These are phyloP conservation scores for Phytophthora hibernalis DNA, from an alignment of 352 stramenopile species.

Conservation along the genomic window DNA sequence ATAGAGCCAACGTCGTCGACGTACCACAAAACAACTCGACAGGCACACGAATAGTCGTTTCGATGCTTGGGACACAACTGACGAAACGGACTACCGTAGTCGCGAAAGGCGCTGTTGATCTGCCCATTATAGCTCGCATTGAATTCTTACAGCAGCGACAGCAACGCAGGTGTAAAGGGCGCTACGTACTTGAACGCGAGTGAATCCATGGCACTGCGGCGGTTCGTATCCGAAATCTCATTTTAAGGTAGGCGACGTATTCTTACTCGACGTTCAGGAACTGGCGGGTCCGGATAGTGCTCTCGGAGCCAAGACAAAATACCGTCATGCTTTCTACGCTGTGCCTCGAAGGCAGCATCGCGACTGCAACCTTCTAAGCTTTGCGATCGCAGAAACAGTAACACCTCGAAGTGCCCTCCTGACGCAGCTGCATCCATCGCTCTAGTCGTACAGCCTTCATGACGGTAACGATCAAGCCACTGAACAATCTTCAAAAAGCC, in stretches of 20 bases:
- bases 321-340: conserved; percentile 25
- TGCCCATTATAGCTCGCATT: not conserved
- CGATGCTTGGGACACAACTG: conserved; percentile 11
- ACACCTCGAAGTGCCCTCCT: conserved; percentile 31
- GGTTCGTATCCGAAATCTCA: not conserved
- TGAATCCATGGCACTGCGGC: not conserved
- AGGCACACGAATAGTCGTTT: conserved; percentile 19
- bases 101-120: conserved; percentile 2
- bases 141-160: conserved; percentile 2
- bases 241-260: conserved; percentile 12
- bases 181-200: not conserved
- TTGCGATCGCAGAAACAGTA: conserved; percentile 33
- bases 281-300: conserved; percentile 34
- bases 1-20: conserved; percentile 6
- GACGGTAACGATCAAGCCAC: conserved; percentile 33
- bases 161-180: not conserved
- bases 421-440: conserved; percentile 43
- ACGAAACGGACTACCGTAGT: conserved; percentile 33
- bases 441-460: conserved; percentile 29
- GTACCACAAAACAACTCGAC: conserved; percentile 12
- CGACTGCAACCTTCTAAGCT: conserved; percentile 34
- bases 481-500: conserved; percentile 30
- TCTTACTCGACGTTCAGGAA: conserved; percentile 16
- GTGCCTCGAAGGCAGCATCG: conserved; percentile 36
- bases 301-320: conserved; percentile 42